Evolutionary conservation across 768 basidiomycete genomes (phyloP).

Genomic region (Mycena alexandri): DNA sequence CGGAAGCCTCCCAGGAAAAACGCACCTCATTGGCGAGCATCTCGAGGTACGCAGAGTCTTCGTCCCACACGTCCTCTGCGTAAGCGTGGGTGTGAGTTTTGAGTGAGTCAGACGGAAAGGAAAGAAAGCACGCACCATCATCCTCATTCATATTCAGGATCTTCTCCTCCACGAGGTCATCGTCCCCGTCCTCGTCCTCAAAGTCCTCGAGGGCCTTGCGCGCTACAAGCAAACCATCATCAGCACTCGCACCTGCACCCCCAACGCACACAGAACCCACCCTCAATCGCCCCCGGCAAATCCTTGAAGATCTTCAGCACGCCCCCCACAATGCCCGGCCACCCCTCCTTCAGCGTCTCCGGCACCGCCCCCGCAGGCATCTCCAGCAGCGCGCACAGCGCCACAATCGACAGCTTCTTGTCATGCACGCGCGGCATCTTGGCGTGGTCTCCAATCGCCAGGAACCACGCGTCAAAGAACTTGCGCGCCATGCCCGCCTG

Average conservation of each 20-base stretch:
- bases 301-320: constrained; percentile 81
- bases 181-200: constrained; percentile 54
- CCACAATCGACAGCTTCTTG: constrained; percentile 85
- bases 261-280: constrained; percentile 49
- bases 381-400: constrained; percentile 83
- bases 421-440: constrained; percentile 89
- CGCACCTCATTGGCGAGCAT: constrained; percentile 85
- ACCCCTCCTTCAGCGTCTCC: constrained; percentile 72
- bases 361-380: constrained; percentile 71
- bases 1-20: constrained; percentile 17
- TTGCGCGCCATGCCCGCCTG: constrained; percentile 70
- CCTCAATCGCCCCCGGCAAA: constrained; percentile 80
- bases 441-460: constrained; percentile 69
- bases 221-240: constrained; percentile 48
- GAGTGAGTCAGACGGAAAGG: not conserved
- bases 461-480: constrained; percentile 93
- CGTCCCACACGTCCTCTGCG: constrained; percentile 90
- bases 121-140: constrained; percentile 58
- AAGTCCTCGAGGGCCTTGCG: constrained; percentile 72
- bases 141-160: constrained; percentile 76
- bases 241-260: constrained; percentile 8
- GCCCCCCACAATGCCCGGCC: constrained; percentile 81
- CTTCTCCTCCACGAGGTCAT: constrained; percentile 66
- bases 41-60: constrained; percentile 90
- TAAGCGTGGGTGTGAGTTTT: constrained; percentile 30